A percentile compares a stretch with the other conserved stretches of the same genome.
Evolutionary conservation across 2,329 filamentous ascomycete species (phyloP).

Genomic region (Fusarium kyushuense): DNA sequence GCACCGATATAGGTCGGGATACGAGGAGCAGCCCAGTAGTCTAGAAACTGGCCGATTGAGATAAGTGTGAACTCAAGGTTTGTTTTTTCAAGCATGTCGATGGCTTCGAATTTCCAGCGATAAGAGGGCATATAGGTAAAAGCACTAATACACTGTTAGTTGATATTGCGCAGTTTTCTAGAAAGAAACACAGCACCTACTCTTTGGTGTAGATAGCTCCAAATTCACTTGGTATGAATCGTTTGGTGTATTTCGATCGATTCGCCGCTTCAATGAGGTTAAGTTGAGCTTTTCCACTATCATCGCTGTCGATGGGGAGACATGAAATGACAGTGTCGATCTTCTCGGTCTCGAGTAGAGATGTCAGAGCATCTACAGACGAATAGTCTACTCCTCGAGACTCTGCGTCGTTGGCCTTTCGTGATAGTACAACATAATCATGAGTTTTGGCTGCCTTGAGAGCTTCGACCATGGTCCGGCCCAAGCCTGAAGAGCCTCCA

Average conservation of each 20-base stretch:
- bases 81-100: not conserved
- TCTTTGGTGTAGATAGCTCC: slow-evolving; percentile 1
- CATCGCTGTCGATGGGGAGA: not conserved
- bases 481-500: slow-evolving; percentile 7
- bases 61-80: not conserved
- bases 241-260: not conserved
- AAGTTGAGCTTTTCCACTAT: slow-evolving; percentile 7
- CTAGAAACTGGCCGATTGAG: not conserved
- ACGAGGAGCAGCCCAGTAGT: not conserved
- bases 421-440: not conserved
- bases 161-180: too few species aligned
- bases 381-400: not conserved
- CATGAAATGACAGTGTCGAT: not conserved
- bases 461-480: not conserved
- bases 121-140: not conserved
- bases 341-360: not conserved
- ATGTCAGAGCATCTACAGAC: fast-evolving
- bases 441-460: not conserved
- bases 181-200: not conserved
- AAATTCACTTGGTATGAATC: slow-evolving; percentile 7
- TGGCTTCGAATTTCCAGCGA: not conserved
- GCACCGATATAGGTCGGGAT: not conserved
- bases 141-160: not conserved
- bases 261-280: slow-evolving; percentile 1
- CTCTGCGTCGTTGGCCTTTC: not conserved